Base-by-base conservation (phyloP, 345 rosid species). In the Syzygium oleosum region DNA sequence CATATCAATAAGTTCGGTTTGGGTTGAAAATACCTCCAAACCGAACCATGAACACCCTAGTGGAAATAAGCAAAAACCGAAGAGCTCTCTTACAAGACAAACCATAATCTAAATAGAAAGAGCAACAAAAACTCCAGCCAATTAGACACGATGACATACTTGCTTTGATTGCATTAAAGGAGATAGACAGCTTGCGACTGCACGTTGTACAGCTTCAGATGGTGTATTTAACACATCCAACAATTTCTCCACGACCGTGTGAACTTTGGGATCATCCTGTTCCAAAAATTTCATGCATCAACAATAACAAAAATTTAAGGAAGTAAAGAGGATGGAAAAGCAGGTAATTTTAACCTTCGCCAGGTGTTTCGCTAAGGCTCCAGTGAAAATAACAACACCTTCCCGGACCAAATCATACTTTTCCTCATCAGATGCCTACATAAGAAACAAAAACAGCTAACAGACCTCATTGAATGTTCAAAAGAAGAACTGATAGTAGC, bases 181-280 rank as follows among this genome's bases (percentile, higher is more conserved):
- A 89, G 98, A 95, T 51, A 98, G 93, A 89, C 99, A 98, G 52
- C 93, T 87, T 29, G 99, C 91, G 84, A 98, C 99, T 46, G 99
- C 99, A 68, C 98, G 96, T 87, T 98, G 99, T 91, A 98, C 99
- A 88, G 99, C 98, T 95, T 98, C 99, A 22, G 99, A 98, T 21
- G 99, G 99, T 88, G 99, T 98, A 90, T 98, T 96, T 88, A 98
- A 90, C 87, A 96, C 99, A 87, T 98, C 99, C 94, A 98, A 90
- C 93, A 98, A 92, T 93, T 96, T 98, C 88, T 98, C 99, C 86
- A 98, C 95, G 46, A 98, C 99, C 83, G 95, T 79, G 84, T 95
- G 97, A 85, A 96, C 99, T 91, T 96, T 98, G 68, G 99, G 99
- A 92, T 96, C 99, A 92, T 96, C 98, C 99, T 98, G 95, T 68